Percentiles rank a stretch among this genome's conserved stretches.
These are phyloP conservation scores for Hordeum vulgare DNA, from an alignment of 176 grass and related monocot genomes.

Conservation along the genomic window DNA sequence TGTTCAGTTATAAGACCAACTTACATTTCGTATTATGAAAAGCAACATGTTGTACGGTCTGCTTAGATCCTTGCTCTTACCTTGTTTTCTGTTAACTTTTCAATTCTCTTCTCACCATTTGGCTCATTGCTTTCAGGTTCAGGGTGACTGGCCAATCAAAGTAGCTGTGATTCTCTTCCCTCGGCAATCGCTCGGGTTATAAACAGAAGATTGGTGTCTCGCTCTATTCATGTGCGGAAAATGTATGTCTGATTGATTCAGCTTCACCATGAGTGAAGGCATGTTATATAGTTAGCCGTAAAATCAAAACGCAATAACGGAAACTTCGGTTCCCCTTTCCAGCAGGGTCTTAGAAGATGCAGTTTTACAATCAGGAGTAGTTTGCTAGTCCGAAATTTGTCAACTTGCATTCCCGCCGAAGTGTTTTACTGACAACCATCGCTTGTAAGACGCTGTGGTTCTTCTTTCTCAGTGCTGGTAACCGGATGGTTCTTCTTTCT, in stretches of 20 bases:
- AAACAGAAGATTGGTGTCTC: background rate
- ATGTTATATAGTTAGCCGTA: background rate
- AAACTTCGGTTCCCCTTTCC: background rate
- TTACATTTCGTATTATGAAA: background rate
- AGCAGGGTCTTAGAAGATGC: background rate
- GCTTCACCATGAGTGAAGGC: constrained; percentile 4
- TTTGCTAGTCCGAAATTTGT: background rate
- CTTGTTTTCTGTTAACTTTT: background rate
- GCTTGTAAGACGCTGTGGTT: background rate
- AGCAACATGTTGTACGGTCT: background rate
- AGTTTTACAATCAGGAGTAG: constrained; percentile 5
- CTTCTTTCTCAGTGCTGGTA: background rate
- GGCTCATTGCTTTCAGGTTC: constrained; percentile 22
- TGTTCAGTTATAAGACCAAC: background rate
- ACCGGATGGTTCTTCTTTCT: background rate
- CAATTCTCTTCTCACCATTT: constrained; percentile 6
- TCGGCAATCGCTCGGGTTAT: background rate
- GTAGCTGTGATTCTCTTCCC: background rate
- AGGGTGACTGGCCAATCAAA: background rate
- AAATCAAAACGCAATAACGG: background rate
- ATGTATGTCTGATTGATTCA: constrained; percentile 12
- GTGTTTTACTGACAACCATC: background rate
- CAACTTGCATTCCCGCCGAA: background rate
- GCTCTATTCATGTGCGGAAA: background rate
- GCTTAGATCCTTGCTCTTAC: background rate